Evolutionary conservation across 2,329 filamentous ascomycete species (phyloP).

Genomic region (Calonectria hongkongensis): DNA sequence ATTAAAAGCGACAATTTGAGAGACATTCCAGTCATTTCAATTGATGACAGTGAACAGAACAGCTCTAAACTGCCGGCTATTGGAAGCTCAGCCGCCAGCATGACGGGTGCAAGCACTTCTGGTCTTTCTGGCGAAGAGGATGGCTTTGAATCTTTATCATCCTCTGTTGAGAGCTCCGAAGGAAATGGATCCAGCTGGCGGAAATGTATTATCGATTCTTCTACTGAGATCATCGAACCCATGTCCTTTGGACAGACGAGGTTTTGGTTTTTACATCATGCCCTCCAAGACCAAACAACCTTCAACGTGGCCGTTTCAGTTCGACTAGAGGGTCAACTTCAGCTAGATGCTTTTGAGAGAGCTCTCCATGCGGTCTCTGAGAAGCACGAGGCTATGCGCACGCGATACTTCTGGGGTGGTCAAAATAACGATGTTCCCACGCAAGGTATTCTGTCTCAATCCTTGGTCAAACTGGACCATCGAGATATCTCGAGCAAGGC

Average conservation of each 20-base stretch:
- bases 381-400: slow-evolving; percentile 5
- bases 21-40: neutral
- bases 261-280: slow-evolving; percentile 63
- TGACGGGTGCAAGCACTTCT: neutral
- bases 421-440: neutral
- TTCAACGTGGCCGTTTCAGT: slow-evolving; percentile 62
- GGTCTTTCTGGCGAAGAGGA: neutral
- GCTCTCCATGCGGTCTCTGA: neutral
- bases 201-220: neutral
- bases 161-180: neutral
- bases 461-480: neutral
- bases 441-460: neutral
- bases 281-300: slow-evolving; percentile 60
- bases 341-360: neutral
- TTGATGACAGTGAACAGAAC: neutral
- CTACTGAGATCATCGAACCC: slow-evolving; percentile 38
- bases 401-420: slow-evolving; percentile 1
- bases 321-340: slow-evolving; percentile 55
- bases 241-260: slow-evolving; percentile 64
- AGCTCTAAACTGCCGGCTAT: neutral
- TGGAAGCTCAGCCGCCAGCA: neutral
- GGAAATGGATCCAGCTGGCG: neutral
- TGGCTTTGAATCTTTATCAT: neutral
- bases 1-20: neutral
- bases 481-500: neutral